phyloP scores from a whole-genome alignment of 2,329 filamentous ascomycete species.

The Exophiala bonariae region DNA sequence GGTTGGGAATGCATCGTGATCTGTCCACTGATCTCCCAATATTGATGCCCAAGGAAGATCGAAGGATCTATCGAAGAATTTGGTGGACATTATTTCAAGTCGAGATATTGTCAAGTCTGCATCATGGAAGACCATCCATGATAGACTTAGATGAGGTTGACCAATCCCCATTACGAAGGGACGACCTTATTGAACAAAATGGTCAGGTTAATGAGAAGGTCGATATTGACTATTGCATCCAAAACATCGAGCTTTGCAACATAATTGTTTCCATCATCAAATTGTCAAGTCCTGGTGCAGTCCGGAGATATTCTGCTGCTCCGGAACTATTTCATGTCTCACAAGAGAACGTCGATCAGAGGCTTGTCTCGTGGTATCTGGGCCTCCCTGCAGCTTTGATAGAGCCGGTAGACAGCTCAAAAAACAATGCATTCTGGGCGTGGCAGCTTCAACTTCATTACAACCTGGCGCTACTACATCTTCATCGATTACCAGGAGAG shows the following conservation, averaged over 20 bases:
- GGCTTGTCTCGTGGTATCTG: constrained; percentile 8
- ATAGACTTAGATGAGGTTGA: constrained; percentile 37
- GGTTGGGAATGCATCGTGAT: constrained; percentile 55
- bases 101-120: constrained; percentile 44
- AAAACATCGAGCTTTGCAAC: constrained; percentile 50
- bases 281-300: constrained; percentile 2
- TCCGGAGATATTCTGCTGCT: not conserved
- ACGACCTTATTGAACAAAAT: constrained; percentile 48
- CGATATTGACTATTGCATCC: constrained; percentile 46
- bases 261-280: constrained; percentile 45
- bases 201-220: constrained; percentile 47
- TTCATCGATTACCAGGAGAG: not conserved
- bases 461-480: constrained; percentile 9
- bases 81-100: constrained; percentile 48
- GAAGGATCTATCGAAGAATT: constrained; percentile 44
- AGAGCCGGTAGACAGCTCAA: not conserved
- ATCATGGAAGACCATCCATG: constrained; percentile 54
- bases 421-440: constrained; percentile 3
- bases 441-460: constrained; percentile 17
- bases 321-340: not conserved
- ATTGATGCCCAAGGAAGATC: constrained; percentile 39
- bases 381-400: not conserved
- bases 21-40: constrained; percentile 36
- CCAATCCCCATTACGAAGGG: constrained; percentile 48
- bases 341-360: constrained; percentile 1